Percentiles rank a stretch among this genome's conserved stretches.
These are phyloP conservation scores for Termitomyces sp. DNA, from an alignment of 768 basidiomycete species.

Conservation along the genomic window DNA sequence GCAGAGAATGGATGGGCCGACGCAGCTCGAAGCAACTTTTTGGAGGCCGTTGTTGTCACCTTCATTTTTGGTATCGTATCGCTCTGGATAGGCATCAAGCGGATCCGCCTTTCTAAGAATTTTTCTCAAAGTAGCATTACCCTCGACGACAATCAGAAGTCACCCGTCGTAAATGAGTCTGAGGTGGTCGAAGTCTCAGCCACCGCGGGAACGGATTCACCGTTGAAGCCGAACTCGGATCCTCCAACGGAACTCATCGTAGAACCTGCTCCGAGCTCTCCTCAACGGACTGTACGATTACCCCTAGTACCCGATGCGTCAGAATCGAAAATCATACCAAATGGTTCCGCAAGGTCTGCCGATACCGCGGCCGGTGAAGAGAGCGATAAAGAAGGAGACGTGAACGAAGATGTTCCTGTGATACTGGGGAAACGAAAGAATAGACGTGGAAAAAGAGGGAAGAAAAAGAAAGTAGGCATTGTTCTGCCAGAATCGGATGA, in stretches of 20 bases:
- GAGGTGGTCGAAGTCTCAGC: neutral
- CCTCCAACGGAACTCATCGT: neutral
- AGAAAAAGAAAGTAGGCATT: conserved; percentile 42
- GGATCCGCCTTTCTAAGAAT: conserved; percentile 8
- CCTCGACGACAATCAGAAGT: conserved; percentile 1
- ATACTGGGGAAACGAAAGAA: conserved; percentile 21
- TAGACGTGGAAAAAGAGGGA: conserved; percentile 35
- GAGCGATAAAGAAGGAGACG: conserved; percentile 45
- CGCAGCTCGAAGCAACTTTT: conserved; percentile 7
- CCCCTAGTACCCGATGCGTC: neutral
- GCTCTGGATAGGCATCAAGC: conserved; percentile 26
- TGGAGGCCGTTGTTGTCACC: conserved; percentile 20
- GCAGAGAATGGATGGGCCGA: conserved; percentile 10
- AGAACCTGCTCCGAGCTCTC: neutral
- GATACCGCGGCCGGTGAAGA: conserved; percentile 43
- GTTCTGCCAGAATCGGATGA: conserved; percentile 31
- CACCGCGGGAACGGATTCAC: neutral
- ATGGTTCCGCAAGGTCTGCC: neutral
- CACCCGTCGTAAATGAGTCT: neutral
- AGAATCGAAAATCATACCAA: neutral
- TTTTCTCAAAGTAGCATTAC: neutral
- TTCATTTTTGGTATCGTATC: conserved; percentile 22
- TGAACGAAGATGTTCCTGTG: conserved; percentile 26
- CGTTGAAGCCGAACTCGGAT: conserved; percentile 3
- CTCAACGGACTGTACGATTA: neutral